A percentile compares a stretch with the other conserved stretches of the same genome.
Evolutionary conservation across 805 yeast species (phyloP).

Genomic region (Myxozyma neglecta): DNA sequence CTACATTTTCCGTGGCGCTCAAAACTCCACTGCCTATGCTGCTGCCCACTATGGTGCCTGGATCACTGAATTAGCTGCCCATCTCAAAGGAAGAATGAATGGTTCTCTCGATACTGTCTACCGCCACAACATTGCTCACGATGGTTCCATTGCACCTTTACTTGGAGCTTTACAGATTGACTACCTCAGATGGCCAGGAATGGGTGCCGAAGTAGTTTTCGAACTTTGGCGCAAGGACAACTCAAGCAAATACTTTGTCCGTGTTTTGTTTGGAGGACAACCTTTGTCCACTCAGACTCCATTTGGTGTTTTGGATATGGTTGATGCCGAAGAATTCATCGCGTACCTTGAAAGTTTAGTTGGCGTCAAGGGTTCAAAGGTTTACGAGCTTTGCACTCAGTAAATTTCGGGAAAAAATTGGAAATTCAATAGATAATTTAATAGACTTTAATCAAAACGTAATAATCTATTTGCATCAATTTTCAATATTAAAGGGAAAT

Average conservation of each 20-base stretch:
- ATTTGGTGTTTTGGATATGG: constrained; percentile 20
- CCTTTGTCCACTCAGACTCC: constrained; percentile 19
- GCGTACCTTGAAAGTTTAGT: constrained; percentile 13
- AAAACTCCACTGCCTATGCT: constrained; percentile 43
- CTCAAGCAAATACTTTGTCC: constrained; percentile 36
- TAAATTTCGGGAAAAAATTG: background rate
- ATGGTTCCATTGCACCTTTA: constrained; percentile 43
- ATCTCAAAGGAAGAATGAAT: constrained; percentile 37
- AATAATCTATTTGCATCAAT: background rate
- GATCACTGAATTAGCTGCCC: constrained; percentile 42
- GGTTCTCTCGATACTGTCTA: constrained; percentile 40
- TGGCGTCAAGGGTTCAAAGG: constrained; percentile 13
- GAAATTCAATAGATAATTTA: background rate
- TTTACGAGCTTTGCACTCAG: constrained; percentile 8
- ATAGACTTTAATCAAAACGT: background rate
- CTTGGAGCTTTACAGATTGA: constrained; percentile 43
- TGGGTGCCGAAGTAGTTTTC: constrained; percentile 48
- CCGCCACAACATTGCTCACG: constrained; percentile 48
- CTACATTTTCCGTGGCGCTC: constrained; percentile 42
- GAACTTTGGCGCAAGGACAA: constrained; percentile 42
- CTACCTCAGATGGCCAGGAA: constrained; percentile 49
- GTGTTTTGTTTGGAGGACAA: constrained; percentile 44
- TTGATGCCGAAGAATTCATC: constrained; percentile 13
- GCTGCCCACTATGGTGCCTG: constrained; percentile 43
- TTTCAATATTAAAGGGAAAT: too few relatives aligned